Conservation (phyloP, 2,329 filamentous ascomycete genomes). For the Venturia carpophila region DNA sequence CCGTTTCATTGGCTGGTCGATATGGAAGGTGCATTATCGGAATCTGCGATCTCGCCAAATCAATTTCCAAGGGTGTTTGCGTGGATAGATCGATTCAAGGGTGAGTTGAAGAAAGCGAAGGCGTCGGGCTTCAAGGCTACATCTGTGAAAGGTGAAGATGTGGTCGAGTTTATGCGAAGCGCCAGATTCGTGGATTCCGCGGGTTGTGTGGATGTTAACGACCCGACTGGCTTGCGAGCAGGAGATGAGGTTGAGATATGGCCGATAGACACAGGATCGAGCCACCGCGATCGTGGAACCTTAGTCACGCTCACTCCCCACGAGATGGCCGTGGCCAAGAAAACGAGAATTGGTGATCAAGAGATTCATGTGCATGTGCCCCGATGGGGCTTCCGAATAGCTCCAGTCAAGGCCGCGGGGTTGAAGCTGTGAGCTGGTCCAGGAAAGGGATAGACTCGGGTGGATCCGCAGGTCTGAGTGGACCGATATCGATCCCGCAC, state of each 20-base stretch:
- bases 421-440: slow-evolving; percentile 1
- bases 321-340: slow-evolving; percentile 53
- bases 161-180: slow-evolving; percentile 40
- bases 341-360: slow-evolving; percentile 32
- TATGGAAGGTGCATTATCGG: slow-evolving; percentile 49
- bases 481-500: not conserved
- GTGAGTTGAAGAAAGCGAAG: slow-evolving; percentile 39
- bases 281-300: slow-evolving; percentile 50
- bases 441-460: not conserved
- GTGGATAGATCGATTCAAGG: slow-evolving; percentile 57
- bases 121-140: slow-evolving; percentile 33
- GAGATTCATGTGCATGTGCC: slow-evolving; percentile 54
- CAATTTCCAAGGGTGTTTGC: slow-evolving; percentile 54
- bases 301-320: slow-evolving; percentile 45
- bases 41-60: slow-evolving; percentile 43
- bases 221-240: slow-evolving; percentile 46
- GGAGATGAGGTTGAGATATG: slow-evolving; percentile 51
- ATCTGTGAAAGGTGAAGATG: slow-evolving; percentile 47
- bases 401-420: slow-evolving; percentile 21
- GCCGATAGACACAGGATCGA: slow-evolving; percentile 55
- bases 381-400: slow-evolving; percentile 50
- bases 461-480: slow-evolving; percentile 1
- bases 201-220: slow-evolving; percentile 39
- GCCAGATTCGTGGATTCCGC: slow-evolving; percentile 42
- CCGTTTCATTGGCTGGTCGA: slow-evolving; percentile 56